Conservation (phyloP, 257 asterid genomes). For the Craterostigma plantagineum region DNA sequence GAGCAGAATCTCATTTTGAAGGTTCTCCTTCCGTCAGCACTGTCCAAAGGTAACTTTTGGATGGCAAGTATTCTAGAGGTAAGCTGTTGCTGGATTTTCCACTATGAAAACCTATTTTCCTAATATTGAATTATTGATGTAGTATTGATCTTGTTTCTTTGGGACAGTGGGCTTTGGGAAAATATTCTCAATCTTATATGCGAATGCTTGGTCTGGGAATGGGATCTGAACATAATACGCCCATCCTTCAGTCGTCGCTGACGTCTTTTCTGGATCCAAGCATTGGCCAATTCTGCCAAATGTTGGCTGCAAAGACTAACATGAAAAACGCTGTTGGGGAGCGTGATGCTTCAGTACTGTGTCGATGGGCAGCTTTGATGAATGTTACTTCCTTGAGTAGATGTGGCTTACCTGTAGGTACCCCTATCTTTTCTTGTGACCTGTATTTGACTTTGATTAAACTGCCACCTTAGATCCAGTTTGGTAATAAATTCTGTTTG, state of each 20-base stretch:
- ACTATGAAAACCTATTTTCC: constrained; percentile 9
- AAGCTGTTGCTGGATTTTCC: constrained; percentile 9
- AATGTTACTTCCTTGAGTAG: constrained; percentile 61
- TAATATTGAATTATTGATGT: constrained; percentile 6
- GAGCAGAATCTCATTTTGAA: constrained; percentile 52
- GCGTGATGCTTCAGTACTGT: constrained; percentile 42
- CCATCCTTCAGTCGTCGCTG: constrained; percentile 32
- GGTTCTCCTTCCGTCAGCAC: constrained; percentile 73
- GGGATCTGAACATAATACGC: constrained; percentile 22
- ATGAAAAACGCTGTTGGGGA: constrained; percentile 86
- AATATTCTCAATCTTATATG: constrained; percentile 40
- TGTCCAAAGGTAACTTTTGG: constrained; percentile 65
- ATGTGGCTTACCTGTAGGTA: constrained; percentile 88
- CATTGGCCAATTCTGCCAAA: constrained; percentile 71
- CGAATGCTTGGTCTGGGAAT: constrained; percentile 49
- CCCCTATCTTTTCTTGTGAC: constrained; percentile 10
- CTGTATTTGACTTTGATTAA: constrained; percentile 7
- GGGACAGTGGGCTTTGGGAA: constrained; percentile 78
- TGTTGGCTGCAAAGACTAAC: constrained; percentile 67
- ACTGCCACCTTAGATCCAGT: background rate
- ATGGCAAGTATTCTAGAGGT: constrained; percentile 88
- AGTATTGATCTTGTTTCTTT: constrained; percentile 12
- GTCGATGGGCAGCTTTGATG: constrained; percentile 61
- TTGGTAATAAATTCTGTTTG: background rate
- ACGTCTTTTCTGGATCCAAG: constrained; percentile 71